Conservation (phyloP, 169 alveolate genomes). For the Plasmodium coatneyi region DNA sequence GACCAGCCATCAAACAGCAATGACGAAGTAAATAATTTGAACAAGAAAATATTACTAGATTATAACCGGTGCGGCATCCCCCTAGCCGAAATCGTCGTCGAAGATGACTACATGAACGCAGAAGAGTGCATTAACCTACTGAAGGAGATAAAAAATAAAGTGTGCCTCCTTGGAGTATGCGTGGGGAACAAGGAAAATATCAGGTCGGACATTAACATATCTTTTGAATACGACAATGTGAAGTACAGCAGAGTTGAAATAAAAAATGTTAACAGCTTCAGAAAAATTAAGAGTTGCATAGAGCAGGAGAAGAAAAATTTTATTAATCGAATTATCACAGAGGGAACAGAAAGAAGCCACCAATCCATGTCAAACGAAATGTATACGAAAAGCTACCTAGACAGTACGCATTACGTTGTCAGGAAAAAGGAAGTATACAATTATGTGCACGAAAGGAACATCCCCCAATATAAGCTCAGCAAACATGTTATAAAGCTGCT, state of each 20-base stretch:
- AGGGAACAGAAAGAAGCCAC: neutral
- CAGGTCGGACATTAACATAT: constrained; percentile 83
- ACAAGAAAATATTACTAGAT: constrained; percentile 71
- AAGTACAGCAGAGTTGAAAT: constrained; percentile 78
- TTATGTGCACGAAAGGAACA: constrained; percentile 63
- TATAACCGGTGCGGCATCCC: constrained; percentile 86
- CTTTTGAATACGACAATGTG: constrained; percentile 74
- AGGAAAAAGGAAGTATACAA: constrained; percentile 60
- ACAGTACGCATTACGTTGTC: constrained; percentile 46
- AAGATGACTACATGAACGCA: constrained; percentile 76
- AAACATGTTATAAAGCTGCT: constrained; percentile 32
- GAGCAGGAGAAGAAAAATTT: constrained; percentile 38
- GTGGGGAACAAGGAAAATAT: constrained; percentile 83
- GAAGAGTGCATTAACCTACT: constrained; percentile 80
- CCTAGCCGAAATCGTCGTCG: constrained; percentile 82
- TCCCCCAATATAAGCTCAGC: constrained; percentile 47
- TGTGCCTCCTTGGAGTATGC: constrained; percentile 80
- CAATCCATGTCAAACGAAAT: neutral
- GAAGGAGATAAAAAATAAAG: constrained; percentile 74
- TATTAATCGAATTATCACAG: constrained; percentile 10
- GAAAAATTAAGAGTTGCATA: constrained; percentile 72
- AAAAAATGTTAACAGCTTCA: constrained; percentile 83
- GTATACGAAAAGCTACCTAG: constrained; percentile 66
- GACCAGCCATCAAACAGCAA: neutral
- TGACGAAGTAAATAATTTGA: neutral